Evolutionary conservation across 2,329 filamentous ascomycete species (phyloP).

Genomic region (Magnaporthiopsis poae): DNA sequence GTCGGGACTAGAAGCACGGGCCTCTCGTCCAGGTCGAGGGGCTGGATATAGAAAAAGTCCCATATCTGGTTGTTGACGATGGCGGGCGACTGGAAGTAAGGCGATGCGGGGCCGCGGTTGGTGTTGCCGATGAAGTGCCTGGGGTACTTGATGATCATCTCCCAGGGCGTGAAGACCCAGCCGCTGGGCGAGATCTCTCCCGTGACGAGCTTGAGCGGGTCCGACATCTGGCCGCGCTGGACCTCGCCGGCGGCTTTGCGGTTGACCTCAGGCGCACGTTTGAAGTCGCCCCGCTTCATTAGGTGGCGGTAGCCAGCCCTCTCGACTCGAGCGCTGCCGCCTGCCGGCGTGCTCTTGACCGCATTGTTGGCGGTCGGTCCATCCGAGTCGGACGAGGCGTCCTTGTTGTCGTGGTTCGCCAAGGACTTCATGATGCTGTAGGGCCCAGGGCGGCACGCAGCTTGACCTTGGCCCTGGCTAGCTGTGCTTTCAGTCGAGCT

Average conservation of each 20-base stretch:
- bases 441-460: no score
- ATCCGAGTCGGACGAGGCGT: not conserved
- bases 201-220: slow-evolving; percentile 15
- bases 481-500: not conserved
- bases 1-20: slow-evolving; percentile 60
- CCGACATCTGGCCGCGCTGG: slow-evolving; percentile 7
- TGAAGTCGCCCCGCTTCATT: not conserved
- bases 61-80: slow-evolving; percentile 55
- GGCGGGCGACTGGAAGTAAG: slow-evolving; percentile 44
- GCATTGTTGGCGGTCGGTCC: not conserved
- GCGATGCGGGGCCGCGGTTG: slow-evolving; percentile 38
- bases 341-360: not conserved
- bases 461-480: not conserved
- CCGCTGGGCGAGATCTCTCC: slow-evolving; percentile 19
- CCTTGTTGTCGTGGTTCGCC: no score
- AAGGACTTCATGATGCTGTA: no score
- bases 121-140: slow-evolving; percentile 45
- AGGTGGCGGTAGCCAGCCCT: not conserved
- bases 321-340: no score
- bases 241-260: slow-evolving; percentile 1
- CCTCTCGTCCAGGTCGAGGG: slow-evolving; percentile 25
- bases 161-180: slow-evolving; percentile 37
- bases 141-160: slow-evolving; percentile 47
- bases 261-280: slow-evolving; percentile 6
- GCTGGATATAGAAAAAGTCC: slow-evolving; percentile 62